Percentiles rank a stretch among this genome's conserved stretches.
These are phyloP conservation scores for Karstenula rhodostoma DNA, from an alignment of 2,329 filamentous ascomycete species.

Conservation along the genomic window DNA sequence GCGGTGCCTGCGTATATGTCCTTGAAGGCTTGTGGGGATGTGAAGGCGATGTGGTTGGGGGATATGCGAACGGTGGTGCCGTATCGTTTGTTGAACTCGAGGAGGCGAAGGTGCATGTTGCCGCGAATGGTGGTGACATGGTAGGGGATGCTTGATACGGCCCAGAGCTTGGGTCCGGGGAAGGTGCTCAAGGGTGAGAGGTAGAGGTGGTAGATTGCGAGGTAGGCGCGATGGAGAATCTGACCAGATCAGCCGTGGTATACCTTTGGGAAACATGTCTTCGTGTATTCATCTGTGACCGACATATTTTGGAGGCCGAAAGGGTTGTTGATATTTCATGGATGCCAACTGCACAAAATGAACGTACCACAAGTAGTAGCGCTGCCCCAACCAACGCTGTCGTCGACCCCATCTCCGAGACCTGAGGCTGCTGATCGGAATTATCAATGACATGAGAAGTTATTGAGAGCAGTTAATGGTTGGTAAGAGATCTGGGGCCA, in stretches of 20 bases:
- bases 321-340: too few relatives aligned
- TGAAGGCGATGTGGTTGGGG: slow-evolving; percentile 36
- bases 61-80: slow-evolving; percentile 17
- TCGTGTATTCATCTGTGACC: too few relatives aligned
- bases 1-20: slow-evolving; percentile 47
- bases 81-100: slow-evolving; percentile 13
- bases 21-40: slow-evolving; percentile 42
- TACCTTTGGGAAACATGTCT: too few relatives aligned
- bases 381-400: too few relatives aligned
- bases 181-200: slow-evolving; percentile 42
- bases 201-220: slow-evolving; percentile 10
- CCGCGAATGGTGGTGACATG: slow-evolving; percentile 22
- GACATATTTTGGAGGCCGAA: too few relatives aligned
- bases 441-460: too few relatives aligned
- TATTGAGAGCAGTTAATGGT: too few relatives aligned
- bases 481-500: too few relatives aligned
- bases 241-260: neutral
- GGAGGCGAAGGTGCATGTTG: slow-evolving; percentile 11
- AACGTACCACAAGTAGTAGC: too few relatives aligned
- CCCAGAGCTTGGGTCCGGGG: slow-evolving; percentile 47
- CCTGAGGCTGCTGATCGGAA: too few relatives aligned
- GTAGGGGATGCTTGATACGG: slow-evolving; percentile 38
- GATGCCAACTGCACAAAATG: too few relatives aligned
- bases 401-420: too few relatives aligned
- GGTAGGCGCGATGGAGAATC: slow-evolving; percentile 16